Conservation (phyloP, 2,329 filamentous ascomycete genomes). For the Fusarium sp. region DNA sequence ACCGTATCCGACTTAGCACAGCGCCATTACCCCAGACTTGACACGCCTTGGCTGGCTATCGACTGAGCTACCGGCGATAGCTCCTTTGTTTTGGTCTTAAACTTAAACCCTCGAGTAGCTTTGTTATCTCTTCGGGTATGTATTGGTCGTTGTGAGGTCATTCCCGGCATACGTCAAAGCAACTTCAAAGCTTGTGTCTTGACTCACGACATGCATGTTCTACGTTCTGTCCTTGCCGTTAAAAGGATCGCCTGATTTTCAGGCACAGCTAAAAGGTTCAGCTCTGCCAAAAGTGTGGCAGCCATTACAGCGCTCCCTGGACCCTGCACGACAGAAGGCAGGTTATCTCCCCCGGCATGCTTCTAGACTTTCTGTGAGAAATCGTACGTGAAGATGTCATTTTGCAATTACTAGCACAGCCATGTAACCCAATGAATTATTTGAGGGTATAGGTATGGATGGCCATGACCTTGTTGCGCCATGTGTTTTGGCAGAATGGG, state of each 20-base stretch:
- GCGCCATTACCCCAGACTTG: neutral
- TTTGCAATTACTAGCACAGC: neutral
- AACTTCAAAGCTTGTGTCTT: neutral
- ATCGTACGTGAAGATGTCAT: neutral
- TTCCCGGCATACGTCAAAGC: neutral
- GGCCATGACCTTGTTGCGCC: neutral
- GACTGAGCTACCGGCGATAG: neutral
- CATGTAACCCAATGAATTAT: neutral
- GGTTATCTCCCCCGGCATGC: neutral
- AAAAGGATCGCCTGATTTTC: neutral
- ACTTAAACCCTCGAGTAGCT: neutral
- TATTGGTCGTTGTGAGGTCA: neutral
- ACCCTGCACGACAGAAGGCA: neutral
- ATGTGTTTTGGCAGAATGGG: neutral
- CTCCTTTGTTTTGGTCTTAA: neutral
- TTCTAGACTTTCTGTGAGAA: neutral
- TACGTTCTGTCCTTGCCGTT: neutral
- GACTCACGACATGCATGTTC: neutral
- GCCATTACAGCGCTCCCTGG: neutral
- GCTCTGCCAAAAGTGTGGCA: neutral
- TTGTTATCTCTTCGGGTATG: neutral
- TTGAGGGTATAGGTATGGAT: neutral
- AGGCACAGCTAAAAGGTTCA: neutral
- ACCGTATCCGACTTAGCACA: constrained; percentile 3
- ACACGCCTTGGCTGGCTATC: neutral